phyloP scores from a whole-genome alignment of 2,329 filamentous ascomycete species.

The Arthroderma sp. region DNA sequence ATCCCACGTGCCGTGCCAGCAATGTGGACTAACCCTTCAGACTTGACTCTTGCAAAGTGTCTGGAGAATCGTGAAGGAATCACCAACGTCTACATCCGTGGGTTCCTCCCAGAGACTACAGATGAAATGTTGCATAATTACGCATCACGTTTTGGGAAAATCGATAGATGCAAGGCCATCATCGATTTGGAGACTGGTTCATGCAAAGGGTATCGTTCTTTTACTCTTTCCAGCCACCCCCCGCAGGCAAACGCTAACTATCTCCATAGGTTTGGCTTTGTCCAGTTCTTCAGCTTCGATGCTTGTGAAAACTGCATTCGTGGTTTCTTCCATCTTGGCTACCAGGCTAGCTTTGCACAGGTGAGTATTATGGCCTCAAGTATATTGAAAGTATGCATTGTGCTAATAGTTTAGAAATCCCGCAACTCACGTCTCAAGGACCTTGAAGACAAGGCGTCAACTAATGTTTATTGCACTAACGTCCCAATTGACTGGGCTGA shows the following conservation, averaged over 20 bases:
- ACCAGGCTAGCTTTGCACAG: constrained; percentile 93
- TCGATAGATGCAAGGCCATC: constrained; percentile 96
- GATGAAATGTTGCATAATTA: constrained; percentile 77
- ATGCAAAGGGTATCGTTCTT: constrained; percentile 72
- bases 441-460: constrained; percentile 76
- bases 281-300: constrained; percentile 78
- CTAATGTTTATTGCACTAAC: constrained; percentile 97
- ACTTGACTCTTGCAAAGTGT: constrained; percentile 85
- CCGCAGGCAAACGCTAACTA: constrained; percentile 20
- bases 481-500: constrained; percentile 86
- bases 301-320: constrained; percentile 94
- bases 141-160: constrained; percentile 76
- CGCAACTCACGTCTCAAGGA: constrained; percentile 98
- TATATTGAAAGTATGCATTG: constrained; percentile 12
- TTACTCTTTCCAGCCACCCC: background rate
- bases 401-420: constrained; percentile 57
- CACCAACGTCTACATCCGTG: constrained; percentile 96
- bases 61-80: constrained; percentile 90
- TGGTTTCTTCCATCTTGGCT: constrained; percentile 85
- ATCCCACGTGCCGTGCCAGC: constrained; percentile 85
- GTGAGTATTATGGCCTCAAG: constrained; percentile 39
- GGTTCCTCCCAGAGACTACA: constrained; percentile 86
- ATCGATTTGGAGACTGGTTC: constrained; percentile 86
- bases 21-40: constrained; percentile 65
- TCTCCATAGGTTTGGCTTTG: constrained; percentile 75